These are phyloP conservation scores for Alternaria arbusti DNA, from an alignment of 2,329 filamentous ascomycete genomes.

Conservation along the genomic window DNA sequence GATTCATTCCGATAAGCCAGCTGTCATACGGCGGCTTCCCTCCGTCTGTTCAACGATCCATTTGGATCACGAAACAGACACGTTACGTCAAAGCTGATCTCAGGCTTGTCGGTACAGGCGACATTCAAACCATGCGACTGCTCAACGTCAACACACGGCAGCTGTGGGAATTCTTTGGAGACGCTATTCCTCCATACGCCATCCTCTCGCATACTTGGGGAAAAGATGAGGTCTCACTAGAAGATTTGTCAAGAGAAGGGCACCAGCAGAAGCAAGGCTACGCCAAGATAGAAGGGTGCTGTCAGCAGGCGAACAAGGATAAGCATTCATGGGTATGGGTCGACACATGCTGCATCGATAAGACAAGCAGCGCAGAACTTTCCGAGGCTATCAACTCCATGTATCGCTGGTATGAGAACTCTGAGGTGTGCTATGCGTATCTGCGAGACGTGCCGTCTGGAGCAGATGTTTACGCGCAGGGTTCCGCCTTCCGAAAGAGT, in stretches of 20 bases:
- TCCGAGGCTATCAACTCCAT: neutral
- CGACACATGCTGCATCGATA: neutral
- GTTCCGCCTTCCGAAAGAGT: neutral
- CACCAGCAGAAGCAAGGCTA: neutral
- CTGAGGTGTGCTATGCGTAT: neutral
- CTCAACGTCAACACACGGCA: neutral
- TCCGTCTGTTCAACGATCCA: neutral
- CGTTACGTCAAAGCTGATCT: neutral
- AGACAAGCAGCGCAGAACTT: neutral
- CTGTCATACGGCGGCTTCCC: neutral
- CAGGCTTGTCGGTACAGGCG: neutral
- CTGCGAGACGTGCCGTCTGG: neutral
- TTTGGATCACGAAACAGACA: neutral
- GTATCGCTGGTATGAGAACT: neutral
- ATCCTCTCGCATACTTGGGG: neutral
- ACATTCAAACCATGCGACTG: neutral
- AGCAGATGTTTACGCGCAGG: fast-evolving
- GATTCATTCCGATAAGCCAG: neutral
- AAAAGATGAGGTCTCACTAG: neutral
- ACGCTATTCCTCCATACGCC: neutral
- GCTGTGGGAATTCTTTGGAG: neutral
- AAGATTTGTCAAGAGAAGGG: neutral
- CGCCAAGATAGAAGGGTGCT: neutral
- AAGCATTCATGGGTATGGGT: neutral
- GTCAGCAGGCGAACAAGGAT: neutral